A percentile compares a stretch with the other conserved stretches of the same genome.
phyloP scores from a whole-genome alignment of 2,329 filamentous ascomycete species.

The Leptographium radiaticola region DNA sequence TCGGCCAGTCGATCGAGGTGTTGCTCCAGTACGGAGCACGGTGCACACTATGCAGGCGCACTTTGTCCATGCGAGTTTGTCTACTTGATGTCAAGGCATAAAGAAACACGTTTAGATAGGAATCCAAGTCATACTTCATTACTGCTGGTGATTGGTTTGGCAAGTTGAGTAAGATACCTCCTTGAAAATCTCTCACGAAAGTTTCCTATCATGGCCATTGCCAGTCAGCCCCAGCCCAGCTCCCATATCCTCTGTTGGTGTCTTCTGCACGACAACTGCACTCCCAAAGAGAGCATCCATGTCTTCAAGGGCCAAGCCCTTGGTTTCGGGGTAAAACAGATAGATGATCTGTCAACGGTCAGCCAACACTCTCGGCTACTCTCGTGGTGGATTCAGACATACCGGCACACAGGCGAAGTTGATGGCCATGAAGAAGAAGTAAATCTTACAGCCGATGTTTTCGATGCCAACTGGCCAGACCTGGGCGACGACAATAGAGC shows the following conservation, averaged over 20 bases:
- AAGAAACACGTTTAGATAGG: too few species aligned
- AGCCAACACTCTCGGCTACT: neutral
- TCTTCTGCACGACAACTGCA: neutral
- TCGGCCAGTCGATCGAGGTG: too few species aligned
- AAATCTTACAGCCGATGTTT: conserved; percentile 35
- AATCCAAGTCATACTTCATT: too few species aligned
- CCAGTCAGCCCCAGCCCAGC: too few species aligned
- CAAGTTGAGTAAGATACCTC: too few species aligned
- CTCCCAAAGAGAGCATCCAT: conserved; percentile 29
- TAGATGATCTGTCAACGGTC: conserved; percentile 22
- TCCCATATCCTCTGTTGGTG: neutral
- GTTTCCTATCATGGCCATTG: too few species aligned
- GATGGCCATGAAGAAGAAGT: conserved; percentile 44
- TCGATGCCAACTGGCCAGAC: conserved; percentile 42
- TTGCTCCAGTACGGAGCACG: too few species aligned
- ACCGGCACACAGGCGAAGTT: conserved; percentile 34
- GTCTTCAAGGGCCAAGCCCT: conserved; percentile 26
- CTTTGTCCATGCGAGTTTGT: too few species aligned
- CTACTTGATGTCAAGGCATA: too few species aligned
- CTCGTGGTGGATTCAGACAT: neutral
- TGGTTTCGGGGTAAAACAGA: conserved; percentile 31
- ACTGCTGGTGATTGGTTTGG: too few species aligned
- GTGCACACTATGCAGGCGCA: too few species aligned
- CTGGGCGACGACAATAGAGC: conserved; percentile 39
- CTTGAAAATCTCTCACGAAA: too few species aligned